These are phyloP conservation scores for Barbarea vulgaris DNA, from an alignment of 345 rosid genomes.

Conservation along the genomic window DNA sequence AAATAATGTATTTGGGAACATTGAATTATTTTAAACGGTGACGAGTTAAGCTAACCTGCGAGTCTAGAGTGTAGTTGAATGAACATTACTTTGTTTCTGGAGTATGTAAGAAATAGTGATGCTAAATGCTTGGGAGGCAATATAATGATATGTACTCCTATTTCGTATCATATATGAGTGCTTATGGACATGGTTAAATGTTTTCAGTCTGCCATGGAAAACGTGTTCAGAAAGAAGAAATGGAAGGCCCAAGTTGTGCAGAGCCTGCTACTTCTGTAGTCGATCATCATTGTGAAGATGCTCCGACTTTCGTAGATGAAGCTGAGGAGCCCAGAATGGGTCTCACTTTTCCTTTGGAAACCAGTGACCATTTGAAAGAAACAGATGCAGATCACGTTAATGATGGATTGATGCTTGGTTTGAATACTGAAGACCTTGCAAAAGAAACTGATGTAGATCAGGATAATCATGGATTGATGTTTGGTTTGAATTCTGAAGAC, in stretches of 20 bases:
- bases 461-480: slow-evolving; percentile 39
- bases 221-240: slow-evolving; percentile 37
- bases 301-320: slow-evolving; percentile 28
- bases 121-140: not conserved
- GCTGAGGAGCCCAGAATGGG: slow-evolving; percentile 35
- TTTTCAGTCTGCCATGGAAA: slow-evolving; percentile 50
- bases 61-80: not conserved
- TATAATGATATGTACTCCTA: not conserved
- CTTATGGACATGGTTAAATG: slow-evolving; percentile 28
- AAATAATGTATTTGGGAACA: not conserved
- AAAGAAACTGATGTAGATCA: slow-evolving; percentile 35
- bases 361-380: slow-evolving; percentile 37
- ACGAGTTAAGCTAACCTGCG: not conserved
- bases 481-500: slow-evolving; percentile 28
- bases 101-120: slow-evolving; percentile 12
- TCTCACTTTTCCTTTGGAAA: slow-evolving; percentile 35
- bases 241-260: slow-evolving; percentile 38
- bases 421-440: slow-evolving; percentile 27
- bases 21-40: slow-evolving; percentile 11
- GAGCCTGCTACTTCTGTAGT: slow-evolving; percentile 47
- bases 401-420: slow-evolving; percentile 34
- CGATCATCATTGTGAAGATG: slow-evolving; percentile 44
- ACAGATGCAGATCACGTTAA: slow-evolving; percentile 31
- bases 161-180: not conserved
- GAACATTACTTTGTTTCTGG: slow-evolving; percentile 16